Conservation (phyloP, 1,284 basidiomycete genomes). For the Marasmius fiardii region DNA sequence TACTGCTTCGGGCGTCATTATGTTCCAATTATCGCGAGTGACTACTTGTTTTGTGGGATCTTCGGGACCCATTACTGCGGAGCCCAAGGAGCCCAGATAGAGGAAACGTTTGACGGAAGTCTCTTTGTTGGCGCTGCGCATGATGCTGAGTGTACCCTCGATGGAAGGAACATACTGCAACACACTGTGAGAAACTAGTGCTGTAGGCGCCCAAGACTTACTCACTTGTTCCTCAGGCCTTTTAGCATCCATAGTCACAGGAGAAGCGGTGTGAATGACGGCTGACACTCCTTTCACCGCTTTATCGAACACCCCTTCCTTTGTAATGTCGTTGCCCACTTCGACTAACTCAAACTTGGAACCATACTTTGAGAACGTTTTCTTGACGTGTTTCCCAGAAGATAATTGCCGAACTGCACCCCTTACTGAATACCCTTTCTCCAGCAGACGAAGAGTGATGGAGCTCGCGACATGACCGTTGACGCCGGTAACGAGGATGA, state of each 20-base stretch:
- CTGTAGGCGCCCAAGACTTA: background rate
- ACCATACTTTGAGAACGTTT: background rate
- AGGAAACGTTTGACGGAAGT: background rate
- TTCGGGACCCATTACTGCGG: background rate
- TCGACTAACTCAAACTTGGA: background rate
- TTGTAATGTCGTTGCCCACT: background rate
- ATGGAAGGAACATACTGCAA: background rate
- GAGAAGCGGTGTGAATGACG: constrained; percentile 1
- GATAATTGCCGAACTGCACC: background rate
- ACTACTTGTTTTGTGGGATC: background rate
- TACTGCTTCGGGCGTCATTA: background rate
- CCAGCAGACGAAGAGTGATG: background rate
- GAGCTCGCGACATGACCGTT: background rate
- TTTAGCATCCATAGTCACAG: background rate
- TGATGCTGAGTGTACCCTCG: background rate
- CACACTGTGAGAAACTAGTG: background rate
- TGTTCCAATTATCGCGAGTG: constrained; percentile 1
- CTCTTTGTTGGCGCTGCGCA: background rate
- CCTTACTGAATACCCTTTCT: background rate
- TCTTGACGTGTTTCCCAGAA: background rate
- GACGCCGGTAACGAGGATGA: background rate
- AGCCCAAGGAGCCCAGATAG: background rate
- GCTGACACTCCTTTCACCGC: background rate
- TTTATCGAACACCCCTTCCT: background rate
- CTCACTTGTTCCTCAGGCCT: background rate